Base-by-base conservation (phyloP, 140 eudicot genomes). In the Flaveria floridana region DNA sequence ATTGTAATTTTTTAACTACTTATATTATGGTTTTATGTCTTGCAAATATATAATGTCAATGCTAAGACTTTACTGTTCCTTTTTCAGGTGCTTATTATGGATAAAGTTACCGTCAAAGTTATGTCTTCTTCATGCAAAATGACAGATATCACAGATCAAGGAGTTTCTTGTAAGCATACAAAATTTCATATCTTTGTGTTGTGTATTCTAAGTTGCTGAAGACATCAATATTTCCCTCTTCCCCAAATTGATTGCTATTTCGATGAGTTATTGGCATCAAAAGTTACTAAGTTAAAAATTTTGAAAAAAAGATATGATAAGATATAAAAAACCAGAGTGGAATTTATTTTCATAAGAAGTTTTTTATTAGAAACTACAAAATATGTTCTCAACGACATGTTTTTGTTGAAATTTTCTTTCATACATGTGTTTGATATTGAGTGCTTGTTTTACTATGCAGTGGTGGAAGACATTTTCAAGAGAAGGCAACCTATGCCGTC, bases 401-500 rank as follows among this genome's bases (percentile, higher is more conserved):
- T 57, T 56, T 28, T 69, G 76, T 48, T 77, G 64, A 70, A 28
- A 26, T 7, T 44, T 9, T 44, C 12, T 28, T 44, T 0, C 2
- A 23, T 58, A 30, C 30, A 65, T 21, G 28, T 53, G 64, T 41
- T 42, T 11, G 30, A 41, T 65, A 44, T 73, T 44, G 46, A 47
- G 21, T 65, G 66, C 25, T 57, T n/a, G 26, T 39, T 76, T 70
- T 66, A 70, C 41, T 65, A 62, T 83, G 84, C 88, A 94, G 99
- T 94, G 96, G 99, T 94, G 75, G 99, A 94, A 85, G 99, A 94
- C 81, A 89, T 94, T 70, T 94, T 88, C 70, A 90, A 86, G 86
- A 85, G 99, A 85, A 84, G 99, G 84, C 92, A 94, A 72, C 99
- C 99, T 63, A 68, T 94, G 90, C 97, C 99, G 26, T 84, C 99